Percentiles rank a stretch among this genome's conserved stretches.
Conservation (phyloP, 2,329 filamentous ascomycete species). For the Talaromyces sp. region DNA sequence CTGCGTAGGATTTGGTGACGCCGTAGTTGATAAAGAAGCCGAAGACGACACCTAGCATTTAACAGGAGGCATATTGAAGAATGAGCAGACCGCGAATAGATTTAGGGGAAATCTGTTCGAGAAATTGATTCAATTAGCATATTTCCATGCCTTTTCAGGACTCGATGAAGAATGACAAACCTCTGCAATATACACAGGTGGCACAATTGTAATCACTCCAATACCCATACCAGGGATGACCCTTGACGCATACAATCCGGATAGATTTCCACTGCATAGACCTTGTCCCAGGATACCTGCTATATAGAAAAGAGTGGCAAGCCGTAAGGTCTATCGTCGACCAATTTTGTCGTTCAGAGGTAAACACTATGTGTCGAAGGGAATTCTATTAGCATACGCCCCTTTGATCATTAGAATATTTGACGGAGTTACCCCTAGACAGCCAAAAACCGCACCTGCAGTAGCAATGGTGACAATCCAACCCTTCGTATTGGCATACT, state of each 20-base stretch:
- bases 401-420: neutral
- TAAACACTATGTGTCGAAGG: neutral
- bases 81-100: conserved; percentile 22
- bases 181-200: conserved; percentile 42
- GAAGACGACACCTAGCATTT: neutral
- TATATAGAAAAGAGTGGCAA: conserved; percentile 34
- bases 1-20: conserved; percentile 30
- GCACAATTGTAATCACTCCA: conserved; percentile 38
- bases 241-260: conserved; percentile 35
- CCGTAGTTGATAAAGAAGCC: conserved; percentile 37
- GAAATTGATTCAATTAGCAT: neutral
- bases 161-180: neutral
- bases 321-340: conserved; percentile 39
- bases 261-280: conserved; percentile 20
- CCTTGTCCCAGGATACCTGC: conserved; percentile 24
- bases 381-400: neutral
- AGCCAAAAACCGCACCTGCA: neutral
- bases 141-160: neutral
- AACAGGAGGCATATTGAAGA: conserved; percentile 24
- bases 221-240: conserved; percentile 42
- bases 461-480: neutral
- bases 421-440: neutral
- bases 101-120: conserved; percentile 34
- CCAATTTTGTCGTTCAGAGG: conserved; percentile 37
- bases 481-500: neutral